Evolutionary conservation across 1,284 basidiomycete genomes (phyloP), one percentile per base, ranked within the genome.

Genomic region (Naganishia cerealis): DNA sequence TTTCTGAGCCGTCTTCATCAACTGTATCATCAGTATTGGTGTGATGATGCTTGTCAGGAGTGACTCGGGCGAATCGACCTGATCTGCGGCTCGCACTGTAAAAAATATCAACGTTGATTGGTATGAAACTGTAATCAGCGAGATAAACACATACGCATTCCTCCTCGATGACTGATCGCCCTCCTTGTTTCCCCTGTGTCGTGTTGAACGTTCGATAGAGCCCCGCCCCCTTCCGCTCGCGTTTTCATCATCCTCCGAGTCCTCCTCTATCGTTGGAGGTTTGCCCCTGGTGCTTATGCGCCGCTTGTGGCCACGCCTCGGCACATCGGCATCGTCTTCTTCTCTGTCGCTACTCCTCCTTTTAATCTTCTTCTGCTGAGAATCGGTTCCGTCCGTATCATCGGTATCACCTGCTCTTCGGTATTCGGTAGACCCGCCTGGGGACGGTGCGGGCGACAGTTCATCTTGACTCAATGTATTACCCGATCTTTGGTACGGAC

Each of bases 391-490:
- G 15, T 56, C 38, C 38, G 54, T 39, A n/a, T 63, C 61, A 18
- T 56, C 63, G 42, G 40, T 57, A 16, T 66, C 55, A 15, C 38
- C 61, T 12, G 53, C 63, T 66, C 53, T 63, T 7, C 61, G 39
- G 24, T 62, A 18, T 7, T 29, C 18, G 6, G 5, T 13, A 18
- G 58, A 61, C 4, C 48, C 29, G 21, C 52, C 50, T 15, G 67
- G 42, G 18, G 52, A 46, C 16, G 59, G 57, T 15, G 46, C 53
- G 4, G 67, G 67, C 38, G 67, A 68, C 33, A 63, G 43, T 42
- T 63, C 67, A 48, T 68, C 67, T 8, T 50, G 59, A 57, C 67
- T 68, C 33, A 39, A 36, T 13, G 50, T 62, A 21, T 54, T 58
- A 55, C 46, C 29, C 13, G 67, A 54, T 40, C 42, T 63, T 16